Evolutionary conservation across 345 rosid genomes (phyloP), one percentile per base, ranked within the genome.

Genomic region (Citrus medica): DNA sequence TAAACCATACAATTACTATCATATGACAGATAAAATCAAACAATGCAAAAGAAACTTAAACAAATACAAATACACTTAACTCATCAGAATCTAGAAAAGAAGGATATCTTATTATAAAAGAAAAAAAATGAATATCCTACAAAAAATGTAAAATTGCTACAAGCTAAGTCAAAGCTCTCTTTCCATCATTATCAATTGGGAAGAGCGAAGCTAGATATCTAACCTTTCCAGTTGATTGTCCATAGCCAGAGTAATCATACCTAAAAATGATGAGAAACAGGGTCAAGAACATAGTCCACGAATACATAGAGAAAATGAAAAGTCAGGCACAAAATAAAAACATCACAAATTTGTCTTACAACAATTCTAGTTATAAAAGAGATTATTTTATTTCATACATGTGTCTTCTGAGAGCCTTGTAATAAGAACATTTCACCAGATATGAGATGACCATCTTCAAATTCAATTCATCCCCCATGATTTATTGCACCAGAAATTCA

Each of bases 211-310:
- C 56, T 56, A 19, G 62, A 69, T 35, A 68, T 67, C 89, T 51
- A 63, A 95, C 98, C 98, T 93, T 93, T 82, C 99, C 99, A 32
- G 89, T 91, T 67, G 99, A 95, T 73, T 87, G 97, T 80, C 99
- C 99, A 74, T 95, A 95, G 68, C 99, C 98, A 72, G 99, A 95
- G 82, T 95, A 95, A 85, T 95, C 99, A 71, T 93, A 93, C 85
- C 99, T 95, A 78, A 77, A 76, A 80, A 76, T 27, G 30, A 77
- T 17, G 28, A 8, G 33, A 76, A 40, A 66, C 74, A 67, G 69
- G n/a, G 78, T 83, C 71, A 82, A 74, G 60, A 76, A 38, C 38
- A 69, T 28, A 59, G 59, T 64, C 73, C 21, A 48, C 28, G 28
- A 59, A 42, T 75, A 79, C 32, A 51, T 30, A 56, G 67, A 63